These are phyloP conservation scores for Peziza echinospora DNA, from an alignment of 495 filamentous ascomycete genomes.

Conservation along the genomic window DNA sequence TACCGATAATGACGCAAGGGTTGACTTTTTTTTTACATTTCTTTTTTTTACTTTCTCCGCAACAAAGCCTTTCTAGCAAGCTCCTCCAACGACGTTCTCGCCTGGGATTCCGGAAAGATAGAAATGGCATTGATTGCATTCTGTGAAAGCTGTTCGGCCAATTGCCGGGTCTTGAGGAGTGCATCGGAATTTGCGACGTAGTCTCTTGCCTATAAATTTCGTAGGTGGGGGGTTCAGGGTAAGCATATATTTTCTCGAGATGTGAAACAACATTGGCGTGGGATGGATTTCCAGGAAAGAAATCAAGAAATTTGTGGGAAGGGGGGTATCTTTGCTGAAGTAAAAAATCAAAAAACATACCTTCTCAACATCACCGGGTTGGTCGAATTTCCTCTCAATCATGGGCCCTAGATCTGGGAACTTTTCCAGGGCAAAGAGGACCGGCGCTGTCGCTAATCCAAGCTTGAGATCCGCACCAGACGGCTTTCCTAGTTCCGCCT, in stretches of 20 bases:
- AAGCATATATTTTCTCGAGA: no score
- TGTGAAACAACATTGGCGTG: no score
- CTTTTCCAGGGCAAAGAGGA: constrained; percentile 90
- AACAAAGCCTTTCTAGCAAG: constrained; percentile 87
- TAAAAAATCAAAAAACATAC: constrained; percentile 41
- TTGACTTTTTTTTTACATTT: no score
- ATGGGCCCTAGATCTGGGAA: constrained; percentile 64
- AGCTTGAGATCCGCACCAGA: constrained; percentile 86
- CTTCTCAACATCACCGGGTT: constrained; percentile 61
- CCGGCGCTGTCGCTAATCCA: constrained; percentile 81
- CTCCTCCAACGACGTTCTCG: constrained; percentile 71
- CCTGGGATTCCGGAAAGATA: constrained; percentile 72
- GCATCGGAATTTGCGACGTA: constrained; percentile 66
- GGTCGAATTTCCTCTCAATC: constrained; percentile 73
- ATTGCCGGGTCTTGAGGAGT: constrained; percentile 65
- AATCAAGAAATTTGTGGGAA: no score
- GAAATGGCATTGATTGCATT: constrained; percentile 67
- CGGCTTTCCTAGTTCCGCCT: constrained; percentile 73
- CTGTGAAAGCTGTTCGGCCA: constrained; percentile 78
- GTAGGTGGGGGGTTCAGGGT: no score
- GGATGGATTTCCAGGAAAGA: no score
- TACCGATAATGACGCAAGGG: no score
- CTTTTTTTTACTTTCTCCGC: constrained; percentile 76
- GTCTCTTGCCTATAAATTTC: constrained; percentile 49
- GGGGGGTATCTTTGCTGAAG: no score